Conservation (phyloP, 148 eudicot genomes). For the Rheum nobile region DNA sequence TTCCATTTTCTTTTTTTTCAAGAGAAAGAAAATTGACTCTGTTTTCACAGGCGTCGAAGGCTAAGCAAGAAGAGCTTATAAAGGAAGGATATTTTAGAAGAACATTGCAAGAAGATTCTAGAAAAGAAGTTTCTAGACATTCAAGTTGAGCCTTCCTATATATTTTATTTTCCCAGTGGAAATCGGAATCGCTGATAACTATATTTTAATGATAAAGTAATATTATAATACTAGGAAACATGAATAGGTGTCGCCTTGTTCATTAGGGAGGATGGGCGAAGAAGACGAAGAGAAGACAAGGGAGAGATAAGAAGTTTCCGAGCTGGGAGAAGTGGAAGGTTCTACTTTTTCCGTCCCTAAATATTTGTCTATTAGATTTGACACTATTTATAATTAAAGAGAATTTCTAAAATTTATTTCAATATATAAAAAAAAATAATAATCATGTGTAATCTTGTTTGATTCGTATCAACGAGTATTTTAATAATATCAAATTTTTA, state of each 20-base stretch:
- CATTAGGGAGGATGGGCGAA: background rate
- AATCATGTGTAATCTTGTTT: no score
- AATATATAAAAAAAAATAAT: no score
- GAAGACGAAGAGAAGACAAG: background rate
- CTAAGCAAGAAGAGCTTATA: background rate
- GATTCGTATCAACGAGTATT: no score
- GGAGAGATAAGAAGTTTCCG: background rate
- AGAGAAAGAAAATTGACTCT: background rate
- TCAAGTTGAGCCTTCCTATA: background rate
- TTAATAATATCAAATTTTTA: no score
- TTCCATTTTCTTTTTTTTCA: no score
- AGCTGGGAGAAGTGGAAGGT: background rate
- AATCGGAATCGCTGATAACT: background rate
- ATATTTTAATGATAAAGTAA: background rate
- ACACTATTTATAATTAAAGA: no score
- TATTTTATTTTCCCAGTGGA: background rate
- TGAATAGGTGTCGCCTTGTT: background rate
- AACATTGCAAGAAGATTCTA: background rate
- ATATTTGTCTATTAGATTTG: no score
- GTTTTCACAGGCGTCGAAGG: background rate
- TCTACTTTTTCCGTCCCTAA: no score
- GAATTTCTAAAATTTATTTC: no score
- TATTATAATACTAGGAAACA: background rate
- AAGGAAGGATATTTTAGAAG: background rate
- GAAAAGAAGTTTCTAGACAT: conserved; percentile 1